These are phyloP conservation scores for Trichaptum fuscoviolaceum DNA, from an alignment of 768 basidiomycete genomes.

Conservation along the genomic window DNA sequence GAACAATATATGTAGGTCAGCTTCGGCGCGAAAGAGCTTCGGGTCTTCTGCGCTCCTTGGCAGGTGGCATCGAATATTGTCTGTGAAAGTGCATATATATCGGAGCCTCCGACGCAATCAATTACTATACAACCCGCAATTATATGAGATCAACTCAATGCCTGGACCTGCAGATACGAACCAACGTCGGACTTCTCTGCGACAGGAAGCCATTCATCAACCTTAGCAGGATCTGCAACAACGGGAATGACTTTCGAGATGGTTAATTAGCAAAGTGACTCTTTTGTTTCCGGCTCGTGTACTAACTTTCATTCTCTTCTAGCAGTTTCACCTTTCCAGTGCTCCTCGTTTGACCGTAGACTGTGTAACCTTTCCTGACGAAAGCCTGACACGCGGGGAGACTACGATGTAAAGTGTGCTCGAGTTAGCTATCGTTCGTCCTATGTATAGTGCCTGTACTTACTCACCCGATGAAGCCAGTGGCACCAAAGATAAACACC, in stretches of 20 bases:
- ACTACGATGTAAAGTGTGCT: slow-evolving; percentile 42
- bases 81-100: slow-evolving; percentile 17
- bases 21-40: slow-evolving; percentile 29
- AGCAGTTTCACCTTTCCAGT: slow-evolving; percentile 28
- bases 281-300: neutral
- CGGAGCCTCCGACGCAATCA: slow-evolving; percentile 24
- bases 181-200: slow-evolving; percentile 27
- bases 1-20: slow-evolving; percentile 41
- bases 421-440: neutral
- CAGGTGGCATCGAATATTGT: slow-evolving; percentile 22
- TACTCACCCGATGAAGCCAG: slow-evolving; percentile 17
- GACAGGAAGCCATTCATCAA: slow-evolving; percentile 23
- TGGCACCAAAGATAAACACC: slow-evolving; percentile 18
- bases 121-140: slow-evolving; percentile 18
- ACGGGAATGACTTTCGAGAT: slow-evolving; percentile 6
- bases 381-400: slow-evolving; percentile 39
- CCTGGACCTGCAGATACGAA: neutral
- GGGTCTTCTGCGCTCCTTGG: slow-evolving; percentile 20
- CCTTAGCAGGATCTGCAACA: slow-evolving; percentile 21
- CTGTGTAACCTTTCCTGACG: slow-evolving; percentile 39
- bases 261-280: slow-evolving; percentile 33
- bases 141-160: neutral
- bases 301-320: slow-evolving; percentile 36
- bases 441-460: neutral
- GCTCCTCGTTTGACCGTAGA: slow-evolving; percentile 40